phyloP scores from a whole-genome alignment of 768 basidiomycete genomes.

The Russula emetica region DNA sequence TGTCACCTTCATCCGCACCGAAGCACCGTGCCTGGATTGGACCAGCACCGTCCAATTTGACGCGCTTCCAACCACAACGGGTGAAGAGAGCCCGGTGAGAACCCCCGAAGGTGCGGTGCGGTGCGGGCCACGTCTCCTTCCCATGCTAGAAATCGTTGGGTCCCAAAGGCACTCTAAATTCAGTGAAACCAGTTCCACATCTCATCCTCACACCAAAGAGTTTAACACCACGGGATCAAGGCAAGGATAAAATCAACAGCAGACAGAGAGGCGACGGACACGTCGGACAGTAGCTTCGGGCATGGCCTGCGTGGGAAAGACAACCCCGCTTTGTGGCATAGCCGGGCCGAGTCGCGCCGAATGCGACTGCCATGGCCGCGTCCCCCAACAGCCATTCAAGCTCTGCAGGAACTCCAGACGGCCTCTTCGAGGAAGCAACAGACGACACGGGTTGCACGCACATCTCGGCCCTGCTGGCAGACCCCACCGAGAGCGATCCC shows the following conservation, averaged over 20 bases:
- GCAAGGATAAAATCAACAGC: background rate
- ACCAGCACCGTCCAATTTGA: background rate
- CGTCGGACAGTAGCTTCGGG: too few species aligned
- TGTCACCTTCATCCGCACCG: slow-evolving; percentile 15
- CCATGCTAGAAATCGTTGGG: background rate
- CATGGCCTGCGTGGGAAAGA: background rate
- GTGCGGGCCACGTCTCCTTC: background rate
- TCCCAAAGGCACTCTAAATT: background rate
- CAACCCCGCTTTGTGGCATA: background rate
- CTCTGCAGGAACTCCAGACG: slow-evolving; percentile 18
- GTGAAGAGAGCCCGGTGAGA: background rate
- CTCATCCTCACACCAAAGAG: background rate
- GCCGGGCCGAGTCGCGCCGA: slow-evolving; percentile 4
- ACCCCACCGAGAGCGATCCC: slow-evolving; percentile 31
- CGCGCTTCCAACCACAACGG: background rate
- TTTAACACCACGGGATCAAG: background rate
- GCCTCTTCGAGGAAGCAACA: slow-evolving; percentile 11
- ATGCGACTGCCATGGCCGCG: slow-evolving; percentile 5
- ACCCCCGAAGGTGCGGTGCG: background rate
- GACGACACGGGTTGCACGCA: slow-evolving; percentile 39
- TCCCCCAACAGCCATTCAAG: slow-evolving; percentile 21
- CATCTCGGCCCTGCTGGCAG: slow-evolving; percentile 38
- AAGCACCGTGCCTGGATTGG: slow-evolving; percentile 5
- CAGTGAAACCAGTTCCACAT: background rate
- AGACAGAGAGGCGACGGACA: background rate